Evolutionary conservation across 768 basidiomycete genomes (phyloP), one percentile per base, ranked within the genome.

Genomic region (Coprinopsis cinerea): DNA sequence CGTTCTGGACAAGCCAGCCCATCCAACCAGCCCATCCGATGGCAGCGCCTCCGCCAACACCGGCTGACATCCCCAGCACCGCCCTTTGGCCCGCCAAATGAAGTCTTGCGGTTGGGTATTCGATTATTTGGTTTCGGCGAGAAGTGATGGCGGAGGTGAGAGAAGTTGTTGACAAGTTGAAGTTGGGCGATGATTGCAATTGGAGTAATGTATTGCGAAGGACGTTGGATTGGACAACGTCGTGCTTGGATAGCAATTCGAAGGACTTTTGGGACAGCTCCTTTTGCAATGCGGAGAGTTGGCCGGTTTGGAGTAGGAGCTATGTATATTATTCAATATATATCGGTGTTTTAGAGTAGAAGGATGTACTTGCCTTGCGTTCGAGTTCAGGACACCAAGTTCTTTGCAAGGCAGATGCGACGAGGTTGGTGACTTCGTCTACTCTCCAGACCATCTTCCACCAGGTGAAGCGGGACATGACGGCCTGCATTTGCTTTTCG

Each of bases 241-340:
- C 64, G 11, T 44, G 20, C 18, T 30, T 22, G 28, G 41, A 30
- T 11, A 48, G 28, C 15, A 82, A 66, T 2, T 51, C 39, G 26
- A 72, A 70, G 11, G 74, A 72, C 13, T 71, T 67, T 37, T 59
- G 54, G 2, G 74, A 67, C 18, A 81, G 59, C 2, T 67, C 57
- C 13, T 66, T 55, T 61, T 83, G 84, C 11, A 75, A 58, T 7
- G 58, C 63, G 10, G 74, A 63, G 10, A 90, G 69, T 22, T 74
- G 70, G 13, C 88, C 87, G 1, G 82, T 75, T 48, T 86, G 78
- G 43, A 82, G 72, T 32, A 82, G 71, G 30, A 89, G 71, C 86
- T 88, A 48, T 46, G n/a, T 22, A 13, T 23, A n/a, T 13, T 44
- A 43, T 27, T 17, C 24, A 23, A 26, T 43, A 45, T 28, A 10